Evolutionary conservation across 306 rosid species (phyloP).

Genomic region (Citrullus colocynthis): DNA sequence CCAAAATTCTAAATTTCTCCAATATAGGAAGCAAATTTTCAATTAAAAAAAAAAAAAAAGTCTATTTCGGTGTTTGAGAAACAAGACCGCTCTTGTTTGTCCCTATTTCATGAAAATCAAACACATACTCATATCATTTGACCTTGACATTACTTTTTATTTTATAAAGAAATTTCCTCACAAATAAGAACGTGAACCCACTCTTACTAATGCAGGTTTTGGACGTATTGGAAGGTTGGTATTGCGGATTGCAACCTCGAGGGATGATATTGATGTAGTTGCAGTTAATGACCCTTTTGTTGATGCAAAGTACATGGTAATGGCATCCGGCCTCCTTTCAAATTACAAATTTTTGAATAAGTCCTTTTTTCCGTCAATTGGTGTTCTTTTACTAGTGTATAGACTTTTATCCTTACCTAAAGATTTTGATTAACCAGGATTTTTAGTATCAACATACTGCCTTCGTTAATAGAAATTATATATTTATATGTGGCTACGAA

Average conservation of each 20-base stretch:
- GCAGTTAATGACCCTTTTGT: conserved; percentile 88
- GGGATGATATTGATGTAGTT: conserved; percentile 87
- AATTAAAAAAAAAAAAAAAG: background rate
- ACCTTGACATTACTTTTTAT: background rate
- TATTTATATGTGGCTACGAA: background rate
- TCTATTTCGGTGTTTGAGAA: background rate
- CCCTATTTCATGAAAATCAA: background rate
- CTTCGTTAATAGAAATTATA: background rate
- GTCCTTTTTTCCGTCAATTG: background rate
- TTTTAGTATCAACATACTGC: background rate
- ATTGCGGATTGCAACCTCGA: conserved; percentile 57
- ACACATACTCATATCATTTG: background rate
- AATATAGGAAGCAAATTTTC: too few relatives aligned
- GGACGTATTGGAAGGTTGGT: conserved; percentile 99
- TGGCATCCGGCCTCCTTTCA: background rate
- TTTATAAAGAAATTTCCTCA: background rate
- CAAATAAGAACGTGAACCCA: background rate
- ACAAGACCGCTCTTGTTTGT: background rate
- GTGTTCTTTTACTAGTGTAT: background rate
- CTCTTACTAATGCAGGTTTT: conserved; percentile 45
- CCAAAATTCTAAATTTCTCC: too few relatives aligned
- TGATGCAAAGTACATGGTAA: conserved; percentile 93
- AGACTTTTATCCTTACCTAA: background rate
- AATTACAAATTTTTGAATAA: background rate
- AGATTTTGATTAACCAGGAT: background rate